Conservation (phyloP, 2,329 filamentous ascomycete species). For the Calonectria pauciramosa region DNA sequence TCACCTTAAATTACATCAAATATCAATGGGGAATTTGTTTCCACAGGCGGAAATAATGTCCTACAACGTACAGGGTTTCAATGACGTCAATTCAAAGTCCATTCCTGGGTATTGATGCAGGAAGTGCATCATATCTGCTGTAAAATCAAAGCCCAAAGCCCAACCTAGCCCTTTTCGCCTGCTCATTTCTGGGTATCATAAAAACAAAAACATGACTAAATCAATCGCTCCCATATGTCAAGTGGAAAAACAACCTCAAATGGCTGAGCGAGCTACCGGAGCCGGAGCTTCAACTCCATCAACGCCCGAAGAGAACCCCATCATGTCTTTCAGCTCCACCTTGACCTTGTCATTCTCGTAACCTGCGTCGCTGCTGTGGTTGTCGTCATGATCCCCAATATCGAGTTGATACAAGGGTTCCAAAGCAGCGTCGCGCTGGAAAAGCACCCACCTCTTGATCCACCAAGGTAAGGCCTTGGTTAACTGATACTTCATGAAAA, state of each 20-base stretch:
- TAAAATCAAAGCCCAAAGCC: neutral
- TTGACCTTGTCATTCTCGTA: slow-evolving; percentile 56
- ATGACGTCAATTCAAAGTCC: slow-evolving; percentile 18
- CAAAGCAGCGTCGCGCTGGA: slow-evolving; percentile 57
- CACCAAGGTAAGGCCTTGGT: slow-evolving; percentile 71
- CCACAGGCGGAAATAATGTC: neutral
- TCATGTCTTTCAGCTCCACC: slow-evolving; percentile 55
- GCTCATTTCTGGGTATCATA: slow-evolving; percentile 35
- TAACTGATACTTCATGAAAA: slow-evolving; percentile 70
- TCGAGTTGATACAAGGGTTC: slow-evolving; percentile 60
- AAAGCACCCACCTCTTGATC: slow-evolving; percentile 69
- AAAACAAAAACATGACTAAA: slow-evolving; percentile 29
- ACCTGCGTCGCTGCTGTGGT: slow-evolving; percentile 46
- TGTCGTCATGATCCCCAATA: slow-evolving; percentile 50
- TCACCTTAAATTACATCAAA: neutral
- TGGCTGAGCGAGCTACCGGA: neutral
- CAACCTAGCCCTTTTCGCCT: slow-evolving; percentile 28
- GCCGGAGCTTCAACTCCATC: slow-evolving; percentile 32
- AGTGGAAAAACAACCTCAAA: slow-evolving; percentile 1
- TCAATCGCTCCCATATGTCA: slow-evolving; percentile 4
- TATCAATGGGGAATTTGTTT: neutral
- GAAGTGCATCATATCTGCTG: neutral
- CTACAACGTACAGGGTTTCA: neutral
- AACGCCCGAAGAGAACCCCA: slow-evolving; percentile 47
- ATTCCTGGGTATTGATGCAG: neutral